Evolutionary conservation across 2,329 filamentous ascomycete species (phyloP).

Genomic region (Acrocalymma vagum): DNA sequence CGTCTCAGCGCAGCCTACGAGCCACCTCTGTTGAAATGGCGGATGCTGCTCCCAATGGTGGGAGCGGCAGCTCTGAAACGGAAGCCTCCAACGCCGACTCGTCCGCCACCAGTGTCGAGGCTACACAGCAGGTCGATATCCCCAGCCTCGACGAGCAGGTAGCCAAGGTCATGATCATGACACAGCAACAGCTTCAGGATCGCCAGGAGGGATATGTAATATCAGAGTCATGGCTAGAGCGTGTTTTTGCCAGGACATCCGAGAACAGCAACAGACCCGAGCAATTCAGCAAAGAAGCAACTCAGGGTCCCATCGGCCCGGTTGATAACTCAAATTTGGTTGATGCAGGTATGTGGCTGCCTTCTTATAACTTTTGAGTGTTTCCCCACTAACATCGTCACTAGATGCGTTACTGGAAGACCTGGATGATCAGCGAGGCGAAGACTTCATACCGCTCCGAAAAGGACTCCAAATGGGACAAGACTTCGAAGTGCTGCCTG

Average conservation of each 20-base stretch:
- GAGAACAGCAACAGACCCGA: constrained; percentile 51
- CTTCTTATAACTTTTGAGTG: not conserved
- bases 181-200: constrained; percentile 67
- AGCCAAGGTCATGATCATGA: constrained; percentile 71
- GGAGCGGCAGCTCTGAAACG: constrained; percentile 34
- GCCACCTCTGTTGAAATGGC: constrained; percentile 56
- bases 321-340: constrained; percentile 86
- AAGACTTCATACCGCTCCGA: constrained; percentile 75
- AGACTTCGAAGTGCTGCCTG: constrained; percentile 79
- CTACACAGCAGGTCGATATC: constrained; percentile 23
- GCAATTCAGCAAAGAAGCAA: constrained; percentile 65
- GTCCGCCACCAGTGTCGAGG: constrained; percentile 32
- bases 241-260: constrained; percentile 43
- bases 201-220: constrained; percentile 81
- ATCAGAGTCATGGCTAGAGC: constrained; percentile 78
- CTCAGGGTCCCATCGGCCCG: constrained; percentile 74
- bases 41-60: constrained; percentile 37
- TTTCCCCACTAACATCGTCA: not conserved
- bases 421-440: constrained; percentile 50
- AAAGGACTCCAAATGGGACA: constrained; percentile 70
- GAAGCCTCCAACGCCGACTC: constrained; percentile 34
- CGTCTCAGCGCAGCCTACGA: constrained; percentile 37
- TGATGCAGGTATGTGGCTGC: constrained; percentile 29
- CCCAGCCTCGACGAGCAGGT: constrained; percentile 72
- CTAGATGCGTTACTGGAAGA: constrained; percentile 26